Conservation (phyloP, 164 flowering plant genomes). For the Vitis amurensis region DNA sequence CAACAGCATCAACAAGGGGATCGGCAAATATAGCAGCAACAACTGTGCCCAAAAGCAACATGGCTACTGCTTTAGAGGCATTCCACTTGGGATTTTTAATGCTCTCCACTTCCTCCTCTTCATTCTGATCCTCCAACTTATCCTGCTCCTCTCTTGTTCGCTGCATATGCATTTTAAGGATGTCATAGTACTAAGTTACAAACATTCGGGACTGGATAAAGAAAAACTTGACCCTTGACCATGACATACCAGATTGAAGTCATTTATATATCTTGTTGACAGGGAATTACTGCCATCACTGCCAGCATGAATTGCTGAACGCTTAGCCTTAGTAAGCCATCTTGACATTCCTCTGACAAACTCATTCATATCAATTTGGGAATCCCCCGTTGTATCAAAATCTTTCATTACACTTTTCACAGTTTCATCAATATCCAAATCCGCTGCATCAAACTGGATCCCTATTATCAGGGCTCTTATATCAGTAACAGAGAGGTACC, state of each 20-base stretch:
- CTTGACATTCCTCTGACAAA: conserved; percentile 32
- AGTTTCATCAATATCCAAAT: conserved; percentile 28
- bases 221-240: neutral
- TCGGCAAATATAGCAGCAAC: conserved; percentile 45
- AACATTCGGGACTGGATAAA: neutral
- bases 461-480: conserved; percentile 33
- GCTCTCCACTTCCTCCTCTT: conserved; percentile 1
- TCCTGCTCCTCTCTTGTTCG: conserved; percentile 24
- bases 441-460: conserved; percentile 32
- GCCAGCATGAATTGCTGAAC: neutral
- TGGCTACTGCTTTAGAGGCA: conserved; percentile 32
- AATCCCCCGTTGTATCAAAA: conserved; percentile 34
- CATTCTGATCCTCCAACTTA: conserved; percentile 19
- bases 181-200: neutral
- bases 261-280: conserved; percentile 2
- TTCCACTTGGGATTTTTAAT: conserved; percentile 18
- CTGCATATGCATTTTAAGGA: conserved; percentile 19
- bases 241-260: conserved; percentile 17
- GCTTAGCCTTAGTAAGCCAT: conserved; percentile 22
- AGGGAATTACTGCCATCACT: neutral
- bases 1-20: conserved; percentile 51
- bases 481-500: conserved; percentile 25
- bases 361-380: conserved; percentile 26
- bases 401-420: conserved; percentile 30
- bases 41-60: conserved; percentile 40